Conservation (phyloP, 257 asterid species). For the Solanum okadae region DNA sequence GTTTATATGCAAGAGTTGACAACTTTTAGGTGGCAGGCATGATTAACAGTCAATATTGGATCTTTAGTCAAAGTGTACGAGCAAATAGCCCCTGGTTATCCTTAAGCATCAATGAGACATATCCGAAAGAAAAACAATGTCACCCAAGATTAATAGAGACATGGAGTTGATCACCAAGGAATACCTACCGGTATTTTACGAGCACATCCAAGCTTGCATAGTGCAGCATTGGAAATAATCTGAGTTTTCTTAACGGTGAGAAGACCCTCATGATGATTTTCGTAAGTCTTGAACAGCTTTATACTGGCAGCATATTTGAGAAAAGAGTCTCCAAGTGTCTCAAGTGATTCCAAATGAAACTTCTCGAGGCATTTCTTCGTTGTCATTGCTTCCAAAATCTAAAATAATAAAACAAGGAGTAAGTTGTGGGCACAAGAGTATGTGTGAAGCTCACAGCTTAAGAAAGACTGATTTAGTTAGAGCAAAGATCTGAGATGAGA, state of each 20-base stretch:
- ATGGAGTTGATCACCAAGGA: not conserved
- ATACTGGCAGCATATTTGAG: slow-evolving; percentile 65
- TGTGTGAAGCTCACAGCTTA: not conserved
- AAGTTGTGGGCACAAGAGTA: not conserved
- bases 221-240: slow-evolving; percentile 43
- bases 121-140: not conserved
- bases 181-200: slow-evolving; percentile 55
- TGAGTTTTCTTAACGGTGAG: slow-evolving; percentile 43
- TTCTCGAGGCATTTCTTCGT: slow-evolving; percentile 71
- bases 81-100: not conserved
- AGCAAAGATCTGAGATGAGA: not conserved
- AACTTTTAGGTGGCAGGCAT: not conserved
- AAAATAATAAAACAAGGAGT: not conserved
- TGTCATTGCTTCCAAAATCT: slow-evolving; percentile 93
- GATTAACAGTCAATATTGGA: not conserved
- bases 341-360: slow-evolving; percentile 71
- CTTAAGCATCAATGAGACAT: not conserved
- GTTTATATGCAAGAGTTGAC: not conserved
- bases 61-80: not conserved
- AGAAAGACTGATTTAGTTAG: not conserved
- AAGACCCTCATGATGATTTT: slow-evolving; percentile 68
- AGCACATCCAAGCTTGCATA: slow-evolving; percentile 68
- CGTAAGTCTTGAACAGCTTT: slow-evolving; percentile 51
- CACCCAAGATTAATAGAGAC: not conserved
- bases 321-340: slow-evolving; percentile 91